Base-by-base conservation (phyloP, 345 rosid species). In the Physaria fendleri region DNA sequence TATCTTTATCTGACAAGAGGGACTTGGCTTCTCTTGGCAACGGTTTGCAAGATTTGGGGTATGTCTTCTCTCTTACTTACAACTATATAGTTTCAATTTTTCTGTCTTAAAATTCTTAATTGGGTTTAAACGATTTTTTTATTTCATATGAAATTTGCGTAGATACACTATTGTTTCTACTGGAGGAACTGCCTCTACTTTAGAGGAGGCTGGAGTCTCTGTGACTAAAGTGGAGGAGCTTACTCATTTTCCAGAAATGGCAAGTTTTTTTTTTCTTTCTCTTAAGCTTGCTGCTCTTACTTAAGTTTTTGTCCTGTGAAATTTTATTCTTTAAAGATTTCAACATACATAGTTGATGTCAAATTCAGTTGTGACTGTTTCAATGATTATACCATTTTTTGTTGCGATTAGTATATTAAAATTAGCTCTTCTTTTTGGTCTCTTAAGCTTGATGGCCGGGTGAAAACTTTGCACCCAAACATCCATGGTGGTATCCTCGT, bases 401-500 rank as follows among this genome's bases (percentile, higher is more conserved):
- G 20, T 56, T 57, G 35, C 25, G 56, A 25, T 49, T 56, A 8
- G 40, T 49, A 9, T 25, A 28, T 29, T 32, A 34, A 49, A 8
- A 37, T 35, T 40, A 14, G 17, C 3, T 49, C 21, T 56, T 3
- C 0, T 18, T 64, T n/a, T 43, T 48, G 27, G 5, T 47, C 25
- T 48, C 53, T 1, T 2, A 48, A 93, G 99, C 91, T 89, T 57
- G 99, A 89, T 59, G 99, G 99, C 33, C 90, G 95, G 61, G 88
- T 89, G 41, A 89, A 93, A 74, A 93, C 97, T 14, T 77, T 93
- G 64, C 97, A 93, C 75, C 97, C 99, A 49, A 78, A 71, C 49
- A 74, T 85, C 52, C 99, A 93, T 16, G 99, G 95, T 20, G 97
- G 94, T 49, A 93, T 93, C 77, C n/a, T n/a, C n/a, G n/a, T n/a